Evolutionary conservation across 2,329 filamentous ascomycete species (phyloP), one percentile per base, ranked within the genome.

Genomic region (Reticulascus tulasneorum): DNA sequence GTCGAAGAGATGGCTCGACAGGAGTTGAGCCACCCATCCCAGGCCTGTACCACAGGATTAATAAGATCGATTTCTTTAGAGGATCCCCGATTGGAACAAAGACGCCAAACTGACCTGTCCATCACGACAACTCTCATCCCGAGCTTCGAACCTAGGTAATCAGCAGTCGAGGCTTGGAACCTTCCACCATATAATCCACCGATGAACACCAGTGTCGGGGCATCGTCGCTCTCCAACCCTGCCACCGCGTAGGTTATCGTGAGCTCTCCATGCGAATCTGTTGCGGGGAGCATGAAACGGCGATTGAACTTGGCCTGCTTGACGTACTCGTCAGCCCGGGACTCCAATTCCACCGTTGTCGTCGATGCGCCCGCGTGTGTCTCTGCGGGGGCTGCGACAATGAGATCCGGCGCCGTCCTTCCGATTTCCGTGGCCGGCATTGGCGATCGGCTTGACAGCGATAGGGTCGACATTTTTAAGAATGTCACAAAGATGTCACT

Each of bases 1-100:
- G 31, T 7, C 46, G 38, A 11, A 47, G 15, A 8, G 15, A 12
- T 5, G 23, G 11, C 4, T 18, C 18, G 9, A 69, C 64, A 4
- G 53, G 45, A 0, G 62, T 64, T 10, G 66, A 67, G 23, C 55
- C 62, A 15, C 69, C 68, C 38, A 69, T 58, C n/a, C 58, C 63
- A 11, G 65, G 62, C 43, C 66, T 67, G 21, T n/a, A n/a, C n/a
- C n/a, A n/a, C n/a, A n/a, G n/a, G n/a, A n/a, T n/a, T n/a, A n/a
- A n/a, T n/a, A n/a, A n/a, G n/a, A n/a, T n/a, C n/a, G n/a, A n/a
- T n/a, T n/a, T n/a, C n/a, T n/a, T n/a, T n/a, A n/a, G n/a, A n/a
- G n/a, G n/a, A n/a, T n/a, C n/a, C n/a, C n/a, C n/a, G n/a, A n/a
- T n/a, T n/a, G n/a, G n/a, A n/a, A n/a, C n/a, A n/a, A n/a, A n/a